These are phyloP conservation scores for Aspergillus oerlinghausenensis DNA, from an alignment of 2,329 filamentous ascomycete genomes.

Conservation along the genomic window DNA sequence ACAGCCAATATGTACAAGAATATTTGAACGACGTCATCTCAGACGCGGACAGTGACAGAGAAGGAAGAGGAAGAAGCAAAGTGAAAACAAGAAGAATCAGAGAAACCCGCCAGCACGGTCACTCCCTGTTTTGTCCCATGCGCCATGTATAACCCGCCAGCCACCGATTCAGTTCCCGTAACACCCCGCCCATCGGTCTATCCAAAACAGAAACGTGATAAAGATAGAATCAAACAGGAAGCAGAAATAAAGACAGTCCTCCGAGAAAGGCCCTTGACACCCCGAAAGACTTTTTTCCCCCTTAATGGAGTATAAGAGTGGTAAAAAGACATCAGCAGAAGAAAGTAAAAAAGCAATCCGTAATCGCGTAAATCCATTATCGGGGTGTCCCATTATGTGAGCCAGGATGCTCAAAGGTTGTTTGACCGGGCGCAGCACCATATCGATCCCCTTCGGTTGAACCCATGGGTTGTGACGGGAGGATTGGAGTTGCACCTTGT, in stretches of 20 bases:
- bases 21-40: constrained; percentile 16
- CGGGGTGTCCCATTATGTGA: constrained; percentile 31
- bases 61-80: constrained; percentile 15
- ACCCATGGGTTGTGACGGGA: constrained; percentile 31
- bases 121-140: constrained; percentile 23
- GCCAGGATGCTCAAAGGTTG: constrained; percentile 26
- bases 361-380: constrained; percentile 16
- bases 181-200: constrained; percentile 31
- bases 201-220: constrained; percentile 22
- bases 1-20: constrained; percentile 28
- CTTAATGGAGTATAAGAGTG: constrained; percentile 7
- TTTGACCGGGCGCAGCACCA: constrained; percentile 22
- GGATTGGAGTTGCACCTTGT: constrained; percentile 29
- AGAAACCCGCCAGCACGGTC: constrained; percentile 22
- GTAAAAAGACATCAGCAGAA: constrained; percentile 9
- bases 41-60: constrained; percentile 5
- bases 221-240: constrained; percentile 9
- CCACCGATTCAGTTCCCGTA: constrained; percentile 19
- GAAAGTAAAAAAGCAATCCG: constrained; percentile 10
- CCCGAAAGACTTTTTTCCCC: neutral
- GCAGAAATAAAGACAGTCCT: constrained; percentile 11
- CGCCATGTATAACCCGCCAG: constrained; percentile 23
- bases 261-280: neutral
- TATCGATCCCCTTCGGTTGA: constrained; percentile 30
- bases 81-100: constrained; percentile 13